These are phyloP conservation scores for Diophrys sp. DNA, from an alignment of 73 alveolate species.

Conservation along the genomic window DNA sequence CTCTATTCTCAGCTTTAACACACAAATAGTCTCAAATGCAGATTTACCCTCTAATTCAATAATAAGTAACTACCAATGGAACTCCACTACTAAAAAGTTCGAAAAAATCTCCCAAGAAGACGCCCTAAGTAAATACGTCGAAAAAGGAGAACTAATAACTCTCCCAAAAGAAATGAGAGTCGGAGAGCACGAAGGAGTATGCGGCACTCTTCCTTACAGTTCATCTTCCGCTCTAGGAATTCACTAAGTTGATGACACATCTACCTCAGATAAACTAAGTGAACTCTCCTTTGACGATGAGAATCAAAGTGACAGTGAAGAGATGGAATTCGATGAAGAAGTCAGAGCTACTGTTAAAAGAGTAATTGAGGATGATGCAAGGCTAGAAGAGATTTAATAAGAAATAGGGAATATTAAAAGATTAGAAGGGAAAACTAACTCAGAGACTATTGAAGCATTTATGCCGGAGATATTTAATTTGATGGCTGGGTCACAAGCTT, in stretches of 20 bases:
- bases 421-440: slow-evolving; percentile 23
- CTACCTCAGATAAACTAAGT: background rate
- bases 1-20: slow-evolving; percentile 24
- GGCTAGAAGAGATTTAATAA: slow-evolving; percentile 3
- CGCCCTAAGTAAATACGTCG: background rate
- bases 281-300: slow-evolving; percentile 1
- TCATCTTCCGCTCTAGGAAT: too few species aligned
- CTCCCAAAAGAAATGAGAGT: slow-evolving; percentile 27
- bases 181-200: slow-evolving; percentile 16
- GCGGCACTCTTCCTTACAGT: background rate
- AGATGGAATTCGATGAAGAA: slow-evolving; percentile 33
- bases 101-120: slow-evolving; percentile 7
- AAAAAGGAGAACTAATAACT: slow-evolving; percentile 17
- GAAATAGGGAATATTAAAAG: slow-evolving; percentile 29
- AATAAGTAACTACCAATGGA: slow-evolving; percentile 18
- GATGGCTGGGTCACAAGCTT: background rate
- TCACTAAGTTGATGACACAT: too few species aligned
- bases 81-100: slow-evolving; percentile 4
- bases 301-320: slow-evolving; percentile 1
- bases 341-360: slow-evolving; percentile 16
- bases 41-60: slow-evolving; percentile 3
- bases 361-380: background rate
- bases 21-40: slow-evolving; percentile 13
- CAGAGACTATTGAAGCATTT: slow-evolving; percentile 30
- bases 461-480: slow-evolving; percentile 26